A percentile compares a stretch with the other conserved stretches of the same genome.
Evolutionary conservation across 2,329 filamentous ascomycete species (phyloP).

Genomic region (Zymoseptoria pseudotritici): DNA sequence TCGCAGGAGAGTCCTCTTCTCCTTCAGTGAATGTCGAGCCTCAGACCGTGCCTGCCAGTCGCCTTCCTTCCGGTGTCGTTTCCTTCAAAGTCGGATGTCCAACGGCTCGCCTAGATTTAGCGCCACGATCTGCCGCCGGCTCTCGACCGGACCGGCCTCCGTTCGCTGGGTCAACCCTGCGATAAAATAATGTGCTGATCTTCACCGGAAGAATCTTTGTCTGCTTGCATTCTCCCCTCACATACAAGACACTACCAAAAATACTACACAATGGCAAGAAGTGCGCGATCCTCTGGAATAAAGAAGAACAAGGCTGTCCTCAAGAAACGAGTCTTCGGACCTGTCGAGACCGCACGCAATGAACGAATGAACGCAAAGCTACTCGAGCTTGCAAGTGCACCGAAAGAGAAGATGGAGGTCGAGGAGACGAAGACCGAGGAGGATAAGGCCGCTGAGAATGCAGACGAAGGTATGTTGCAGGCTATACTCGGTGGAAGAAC

Average conservation of each 20-base stretch:
- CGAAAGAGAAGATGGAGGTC: constrained; percentile 55
- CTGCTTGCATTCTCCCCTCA: background rate
- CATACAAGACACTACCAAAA: constrained; percentile 7
- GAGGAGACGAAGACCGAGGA: constrained; percentile 19
- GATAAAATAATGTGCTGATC: background rate
- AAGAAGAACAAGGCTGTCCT: constrained; percentile 80
- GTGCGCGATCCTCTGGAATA: constrained; percentile 66
- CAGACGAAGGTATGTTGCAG: background rate
- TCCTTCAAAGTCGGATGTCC: background rate
- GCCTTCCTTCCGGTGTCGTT: background rate
- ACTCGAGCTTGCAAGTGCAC: constrained; percentile 68
- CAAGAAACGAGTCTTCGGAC: constrained; percentile 75
- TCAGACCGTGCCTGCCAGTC: background rate
- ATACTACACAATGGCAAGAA: constrained; percentile 68
- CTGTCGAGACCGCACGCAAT: constrained; percentile 68
- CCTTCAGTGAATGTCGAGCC: background rate
- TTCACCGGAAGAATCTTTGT: background rate
- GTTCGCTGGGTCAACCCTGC: background rate
- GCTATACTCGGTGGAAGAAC: background rate
- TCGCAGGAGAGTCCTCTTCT: background rate
- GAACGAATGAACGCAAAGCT: constrained; percentile 82
- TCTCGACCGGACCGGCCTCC: background rate
- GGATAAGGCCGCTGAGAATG: background rate
- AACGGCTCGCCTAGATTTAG: background rate
- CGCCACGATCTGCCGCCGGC: background rate